Evolutionary conservation across 176 grass and related monocot genomes (phyloP).

Genomic region (Pontederia paniculata): DNA sequence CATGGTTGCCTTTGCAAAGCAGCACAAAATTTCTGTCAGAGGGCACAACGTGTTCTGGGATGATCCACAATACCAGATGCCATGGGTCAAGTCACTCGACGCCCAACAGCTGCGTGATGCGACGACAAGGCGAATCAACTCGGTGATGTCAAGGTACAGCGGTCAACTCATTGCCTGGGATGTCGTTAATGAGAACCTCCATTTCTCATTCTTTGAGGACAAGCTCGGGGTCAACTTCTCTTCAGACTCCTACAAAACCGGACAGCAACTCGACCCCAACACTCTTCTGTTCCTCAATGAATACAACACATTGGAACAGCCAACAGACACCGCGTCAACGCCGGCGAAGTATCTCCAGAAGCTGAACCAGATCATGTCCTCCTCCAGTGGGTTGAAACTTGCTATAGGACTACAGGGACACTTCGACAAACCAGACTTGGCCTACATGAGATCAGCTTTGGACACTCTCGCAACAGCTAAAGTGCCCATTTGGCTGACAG

Average conservation of each 20-base stretch:
- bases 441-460: constrained; percentile 57
- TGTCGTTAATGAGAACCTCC: constrained; percentile 80
- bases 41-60: constrained; percentile 87
- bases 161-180: constrained; percentile 84
- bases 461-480: constrained; percentile 40
- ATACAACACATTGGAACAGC: constrained; percentile 73
- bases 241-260: constrained; percentile 36
- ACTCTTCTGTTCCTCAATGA: constrained; percentile 75
- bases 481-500: constrained; percentile 80
- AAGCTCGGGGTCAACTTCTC: constrained; percentile 45
- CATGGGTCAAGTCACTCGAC: constrained; percentile 22
- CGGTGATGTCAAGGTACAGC: constrained; percentile 53
- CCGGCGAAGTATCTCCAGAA: constrained; percentile 54
- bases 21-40: constrained; percentile 18
- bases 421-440: constrained; percentile 55
- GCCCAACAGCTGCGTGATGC: constrained; percentile 29
- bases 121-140: constrained; percentile 21
- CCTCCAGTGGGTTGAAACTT: constrained; percentile 26
- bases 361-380: constrained; percentile 36
- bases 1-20: constrained; percentile 51
- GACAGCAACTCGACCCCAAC: constrained; percentile 35
- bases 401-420: constrained; percentile 71
- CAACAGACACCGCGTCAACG: constrained; percentile 14
- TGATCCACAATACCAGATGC: constrained; percentile 20
- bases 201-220: constrained; percentile 56